Percentiles rank a stretch among this genome's conserved stretches.
Evolutionary conservation across 2,329 filamentous ascomycete genomes (phyloP).

Genomic region (Aureobasidium sp.): DNA sequence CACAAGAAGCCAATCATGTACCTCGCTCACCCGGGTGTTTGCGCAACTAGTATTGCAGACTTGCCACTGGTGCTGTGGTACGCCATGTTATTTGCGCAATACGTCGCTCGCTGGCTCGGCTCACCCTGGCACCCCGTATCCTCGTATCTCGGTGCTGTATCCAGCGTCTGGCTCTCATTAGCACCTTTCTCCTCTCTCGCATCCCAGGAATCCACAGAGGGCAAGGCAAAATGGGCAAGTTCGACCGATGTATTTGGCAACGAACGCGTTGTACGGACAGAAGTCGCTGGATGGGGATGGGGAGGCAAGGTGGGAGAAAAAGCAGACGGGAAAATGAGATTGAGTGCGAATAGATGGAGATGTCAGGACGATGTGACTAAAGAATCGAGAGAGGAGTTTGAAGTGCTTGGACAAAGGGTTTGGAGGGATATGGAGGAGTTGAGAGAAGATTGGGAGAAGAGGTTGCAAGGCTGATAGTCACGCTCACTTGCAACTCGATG

Average conservation of each 20-base stretch:
- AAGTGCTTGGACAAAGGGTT: slow-evolving; percentile 54
- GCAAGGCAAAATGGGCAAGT: slow-evolving; percentile 76
- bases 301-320: slow-evolving; percentile 47
- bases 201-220: slow-evolving; percentile 39
- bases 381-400: slow-evolving; percentile 62
- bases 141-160: slow-evolving; percentile 68
- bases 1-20: slow-evolving; percentile 56
- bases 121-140: slow-evolving; percentile 79
- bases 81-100: slow-evolving; percentile 60
- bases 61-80: slow-evolving; percentile 61
- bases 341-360: slow-evolving; percentile 48
- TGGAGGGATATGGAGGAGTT: slow-evolving; percentile 30
- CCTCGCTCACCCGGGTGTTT: slow-evolving; percentile 77
- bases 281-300: slow-evolving; percentile 78
- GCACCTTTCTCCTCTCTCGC: slow-evolving; percentile 56
- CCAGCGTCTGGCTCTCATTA: slow-evolving; percentile 71
- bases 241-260: slow-evolving; percentile 52
- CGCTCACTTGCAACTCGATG: background rate
- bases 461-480: slow-evolving; percentile 21
- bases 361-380: slow-evolving; percentile 50
- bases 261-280: slow-evolving; percentile 62
- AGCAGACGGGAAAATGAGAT: slow-evolving; percentile 29
- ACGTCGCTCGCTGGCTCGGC: slow-evolving; percentile 66
- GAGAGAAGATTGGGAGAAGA: slow-evolving; percentile 30
- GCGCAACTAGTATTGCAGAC: slow-evolving; percentile 72